phyloP scores from a whole-genome alignment of 306 rosid genomes.

The Rubus parviflorus region DNA sequence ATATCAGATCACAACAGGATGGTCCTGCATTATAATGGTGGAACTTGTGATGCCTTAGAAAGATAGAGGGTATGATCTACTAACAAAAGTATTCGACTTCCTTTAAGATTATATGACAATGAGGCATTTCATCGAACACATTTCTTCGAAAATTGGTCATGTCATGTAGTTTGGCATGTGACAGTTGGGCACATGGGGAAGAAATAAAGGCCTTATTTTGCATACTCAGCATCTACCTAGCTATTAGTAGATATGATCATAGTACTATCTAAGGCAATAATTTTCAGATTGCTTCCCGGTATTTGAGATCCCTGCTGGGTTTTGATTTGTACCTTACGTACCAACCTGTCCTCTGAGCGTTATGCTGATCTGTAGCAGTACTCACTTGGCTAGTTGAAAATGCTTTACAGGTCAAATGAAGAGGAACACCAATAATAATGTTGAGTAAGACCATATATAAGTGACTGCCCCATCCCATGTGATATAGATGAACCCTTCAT shows the following conservation, averaged over 20 bases:
- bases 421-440: neutral
- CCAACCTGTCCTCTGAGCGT: neutral
- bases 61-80: neutral
- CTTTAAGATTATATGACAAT: neutral
- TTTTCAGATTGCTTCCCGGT: neutral
- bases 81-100: neutral
- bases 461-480: conserved; percentile 11
- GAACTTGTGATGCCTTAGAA: neutral
- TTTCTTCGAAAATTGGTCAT: neutral
- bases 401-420: neutral
- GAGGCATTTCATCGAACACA: neutral
- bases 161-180: neutral
- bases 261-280: neutral
- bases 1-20: conserved; percentile 6
- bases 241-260: conserved; percentile 2
- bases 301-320: conserved; percentile 1
- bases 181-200: neutral
- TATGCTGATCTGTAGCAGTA: neutral
- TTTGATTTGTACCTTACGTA: neutral
- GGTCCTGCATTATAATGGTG: neutral
- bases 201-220: neutral
- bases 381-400: neutral
- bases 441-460: neutral
- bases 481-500: neutral
- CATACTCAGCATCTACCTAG: neutral